These are phyloP conservation scores for Miscanthus lutarioriparius DNA, from an alignment of 176 grass and related monocot species.

Conservation along the genomic window DNA sequence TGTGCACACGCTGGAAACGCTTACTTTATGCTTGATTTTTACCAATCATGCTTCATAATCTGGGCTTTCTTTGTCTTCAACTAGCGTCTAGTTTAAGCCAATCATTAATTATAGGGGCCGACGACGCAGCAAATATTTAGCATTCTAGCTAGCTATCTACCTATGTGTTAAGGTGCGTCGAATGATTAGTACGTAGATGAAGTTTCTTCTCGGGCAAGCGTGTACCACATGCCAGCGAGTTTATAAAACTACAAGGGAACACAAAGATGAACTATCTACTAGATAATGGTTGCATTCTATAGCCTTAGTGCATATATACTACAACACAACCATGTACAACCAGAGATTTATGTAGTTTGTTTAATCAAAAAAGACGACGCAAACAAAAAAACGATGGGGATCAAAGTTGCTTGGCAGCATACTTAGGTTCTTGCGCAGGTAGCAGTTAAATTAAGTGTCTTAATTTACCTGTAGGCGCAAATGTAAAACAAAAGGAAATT, in stretches of 20 bases:
- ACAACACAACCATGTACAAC: not conserved
- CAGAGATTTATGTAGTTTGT: not conserved
- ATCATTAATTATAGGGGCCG: slow-evolving; percentile 24
- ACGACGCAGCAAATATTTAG: slow-evolving; percentile 20
- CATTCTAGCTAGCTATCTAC: not conserved
- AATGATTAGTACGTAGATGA: slow-evolving; percentile 43
- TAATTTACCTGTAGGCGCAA: not conserved
- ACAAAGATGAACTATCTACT: not conserved
- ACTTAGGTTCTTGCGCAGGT: not conserved
- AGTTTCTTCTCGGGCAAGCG: slow-evolving; percentile 50
- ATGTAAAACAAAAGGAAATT: not conserved
- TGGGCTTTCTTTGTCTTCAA: not conserved
- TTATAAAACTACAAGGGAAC: slow-evolving; percentile 6
- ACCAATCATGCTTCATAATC: slow-evolving; percentile 26
- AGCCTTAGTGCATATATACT: not conserved
- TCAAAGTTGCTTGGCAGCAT: not conserved
- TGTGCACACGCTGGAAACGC: not conserved
- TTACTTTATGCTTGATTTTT: slow-evolving; percentile 16
- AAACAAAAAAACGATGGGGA: not conserved
- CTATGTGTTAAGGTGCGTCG: slow-evolving; percentile 1
- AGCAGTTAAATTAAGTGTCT: not conserved
- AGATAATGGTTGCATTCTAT: not conserved
- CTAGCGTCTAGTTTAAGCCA: slow-evolving; percentile 46
- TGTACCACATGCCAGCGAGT: slow-evolving; percentile 31
- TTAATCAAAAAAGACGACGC: not conserved